These are phyloP conservation scores for Colletotrichum cuscutae DNA, from an alignment of 2,329 filamentous ascomycete genomes.

Conservation along the genomic window DNA sequence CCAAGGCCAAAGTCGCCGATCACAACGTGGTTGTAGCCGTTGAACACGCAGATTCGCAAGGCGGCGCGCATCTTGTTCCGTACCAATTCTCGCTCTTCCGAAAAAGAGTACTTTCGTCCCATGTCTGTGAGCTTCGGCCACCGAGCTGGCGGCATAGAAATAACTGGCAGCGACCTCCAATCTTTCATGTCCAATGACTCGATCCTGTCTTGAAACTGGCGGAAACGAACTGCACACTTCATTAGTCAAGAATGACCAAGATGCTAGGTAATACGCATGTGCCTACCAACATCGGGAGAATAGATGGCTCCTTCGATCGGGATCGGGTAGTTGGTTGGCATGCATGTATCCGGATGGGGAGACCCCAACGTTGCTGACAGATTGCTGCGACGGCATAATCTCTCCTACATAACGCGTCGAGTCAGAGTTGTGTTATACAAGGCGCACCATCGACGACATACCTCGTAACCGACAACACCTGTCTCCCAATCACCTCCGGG, in stretches of 20 bases:
- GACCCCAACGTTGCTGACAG: conserved; percentile 75
- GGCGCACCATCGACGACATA: background rate
- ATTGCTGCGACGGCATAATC: conserved; percentile 79
- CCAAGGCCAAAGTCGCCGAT: conserved; percentile 74
- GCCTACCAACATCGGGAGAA: conserved; percentile 73
- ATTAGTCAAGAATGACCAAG: conserved; percentile 7
- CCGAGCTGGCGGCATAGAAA: conserved; percentile 77
- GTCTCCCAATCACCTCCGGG: conserved; percentile 86
- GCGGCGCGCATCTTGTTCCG: conserved; percentile 78
- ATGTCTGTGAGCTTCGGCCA: conserved; percentile 78
- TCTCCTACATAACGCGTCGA: conserved; percentile 61
- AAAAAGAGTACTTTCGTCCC: conserved; percentile 77
- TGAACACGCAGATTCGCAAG: conserved; percentile 74
- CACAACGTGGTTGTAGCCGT: conserved; percentile 66
- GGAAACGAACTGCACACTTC: conserved; percentile 71
- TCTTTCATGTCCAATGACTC: conserved; percentile 60
- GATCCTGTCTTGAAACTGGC: conserved; percentile 75
- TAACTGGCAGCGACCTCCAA: conserved; percentile 73
- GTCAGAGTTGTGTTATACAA: background rate
- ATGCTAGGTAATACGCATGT: background rate
- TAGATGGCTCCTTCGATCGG: conserved; percentile 76
- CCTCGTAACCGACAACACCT: conserved; percentile 56
- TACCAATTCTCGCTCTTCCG: conserved; percentile 76
- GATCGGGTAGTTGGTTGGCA: conserved; percentile 73
- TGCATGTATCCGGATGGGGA: conserved; percentile 61